Conservation (phyloP, 352 stramenopile species). For the Phytophthora chlamydospora region DNA sequence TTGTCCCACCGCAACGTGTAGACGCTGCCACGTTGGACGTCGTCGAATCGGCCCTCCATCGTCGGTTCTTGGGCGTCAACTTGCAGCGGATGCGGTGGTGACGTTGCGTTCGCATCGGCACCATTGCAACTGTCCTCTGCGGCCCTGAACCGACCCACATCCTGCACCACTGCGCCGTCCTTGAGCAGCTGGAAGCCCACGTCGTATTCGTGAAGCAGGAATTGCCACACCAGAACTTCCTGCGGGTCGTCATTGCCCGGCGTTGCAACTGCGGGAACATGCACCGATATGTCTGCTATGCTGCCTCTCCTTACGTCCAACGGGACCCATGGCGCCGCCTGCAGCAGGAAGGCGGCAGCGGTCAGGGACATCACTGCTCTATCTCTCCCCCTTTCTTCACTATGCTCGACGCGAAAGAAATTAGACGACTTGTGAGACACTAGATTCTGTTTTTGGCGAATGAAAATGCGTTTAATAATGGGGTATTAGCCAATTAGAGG, state of each 20-base stretch:
- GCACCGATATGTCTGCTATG: constrained; percentile 50
- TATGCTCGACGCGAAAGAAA: constrained; percentile 24
- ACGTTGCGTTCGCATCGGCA: neutral
- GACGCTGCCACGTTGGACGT: constrained; percentile 35
- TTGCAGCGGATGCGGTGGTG: neutral
- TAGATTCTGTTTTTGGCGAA: constrained; percentile 35
- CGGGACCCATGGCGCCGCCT: constrained; percentile 55
- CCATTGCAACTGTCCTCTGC: neutral
- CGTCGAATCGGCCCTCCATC: constrained; percentile 45
- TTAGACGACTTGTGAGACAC: constrained; percentile 23
- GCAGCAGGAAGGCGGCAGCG: constrained; percentile 55
- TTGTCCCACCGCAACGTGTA: constrained; percentile 81
- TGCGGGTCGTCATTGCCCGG: constrained; percentile 16
- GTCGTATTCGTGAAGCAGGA: constrained; percentile 63
- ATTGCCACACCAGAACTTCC: constrained; percentile 68
- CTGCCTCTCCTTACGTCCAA: constrained; percentile 62
- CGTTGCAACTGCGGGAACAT: constrained; percentile 23
- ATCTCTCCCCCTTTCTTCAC: constrained; percentile 10
- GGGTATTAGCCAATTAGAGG: constrained; percentile 19
- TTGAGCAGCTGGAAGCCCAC: constrained; percentile 67
- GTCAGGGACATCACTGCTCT: constrained; percentile 19
- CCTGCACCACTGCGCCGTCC: constrained; percentile 40
- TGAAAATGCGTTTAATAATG: constrained; percentile 15
- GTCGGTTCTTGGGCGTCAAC: constrained; percentile 16
- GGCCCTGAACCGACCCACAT: constrained; percentile 49